Evolutionary conservation across 169 alveolate genomes (phyloP), one percentile per base, ranked within the genome.

Genomic region (Eimeria maxima): DNA sequence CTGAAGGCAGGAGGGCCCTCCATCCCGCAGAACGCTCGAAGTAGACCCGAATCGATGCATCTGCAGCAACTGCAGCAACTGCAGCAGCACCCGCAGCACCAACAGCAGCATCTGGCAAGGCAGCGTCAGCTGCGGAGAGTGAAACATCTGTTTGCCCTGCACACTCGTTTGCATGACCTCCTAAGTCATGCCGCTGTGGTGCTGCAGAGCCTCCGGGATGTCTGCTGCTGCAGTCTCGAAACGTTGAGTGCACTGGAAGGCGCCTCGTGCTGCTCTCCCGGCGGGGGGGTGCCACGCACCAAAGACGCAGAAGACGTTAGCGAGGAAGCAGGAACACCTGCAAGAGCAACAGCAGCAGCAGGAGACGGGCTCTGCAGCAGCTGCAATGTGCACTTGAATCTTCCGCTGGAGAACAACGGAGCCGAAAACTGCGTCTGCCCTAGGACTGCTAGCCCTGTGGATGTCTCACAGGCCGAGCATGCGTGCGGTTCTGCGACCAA

Each of bases 281-380:
- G 10, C 47, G 13, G 78, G 6, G 47, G 47, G 47, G 20, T 45
- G 24, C 47, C 47, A 29, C 78, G 24, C 74, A 20, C 6, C 33
- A 24, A 38, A 20, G 3, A 1, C 42, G 14, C 33, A 60, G 69
- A 60, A 11, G 20, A 5, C 27, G 13, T 5, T 29, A 60, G 27
- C 2, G 27, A 18, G n/a, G 69, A 60, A 60, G 69, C 69, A 60
- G 69, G 8, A 16, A 18, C 69, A 60, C 8, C 69, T 16, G 6
- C 69, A 18, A 18, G 16, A 67, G 78, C 78, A 67, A 18, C 78
- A 67, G 78, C 78, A 67, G 78, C 78, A n/a, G 47, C 78, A 67
- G 45, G 47, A 4, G 78, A 67, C 18, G 78, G 78, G 47, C 24
- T 29, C 20, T n/a, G 78, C 78, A 67, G 22, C 47, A 20, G 47